A percentile compares a stretch with the other conserved stretches of the same genome.
These are phyloP conservation scores for Ascochyta fabae DNA, from an alignment of 2,329 filamentous ascomycete species.

Conservation along the genomic window DNA sequence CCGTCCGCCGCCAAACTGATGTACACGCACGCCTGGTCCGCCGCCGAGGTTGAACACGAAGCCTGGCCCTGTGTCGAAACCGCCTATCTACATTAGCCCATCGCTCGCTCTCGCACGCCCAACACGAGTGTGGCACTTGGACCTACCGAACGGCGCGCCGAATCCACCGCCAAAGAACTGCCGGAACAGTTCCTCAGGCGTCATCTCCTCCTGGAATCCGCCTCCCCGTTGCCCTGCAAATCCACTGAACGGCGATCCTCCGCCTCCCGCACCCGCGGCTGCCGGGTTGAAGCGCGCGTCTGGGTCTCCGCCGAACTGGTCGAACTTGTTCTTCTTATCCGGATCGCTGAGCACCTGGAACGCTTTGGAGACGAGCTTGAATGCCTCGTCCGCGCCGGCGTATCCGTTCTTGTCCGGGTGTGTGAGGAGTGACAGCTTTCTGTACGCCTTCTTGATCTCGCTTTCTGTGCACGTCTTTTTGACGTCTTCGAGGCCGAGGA, in stretches of 20 bases:
- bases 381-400: constrained; percentile 93
- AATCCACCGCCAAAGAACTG: constrained; percentile 87
- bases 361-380: constrained; percentile 95
- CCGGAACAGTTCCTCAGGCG: constrained; percentile 94
- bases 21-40: constrained; percentile 88
- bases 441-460: constrained; percentile 97
- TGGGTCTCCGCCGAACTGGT: constrained; percentile 89
- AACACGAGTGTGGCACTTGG: constrained; percentile 11
- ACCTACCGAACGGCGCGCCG: constrained; percentile 71
- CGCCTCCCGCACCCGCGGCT: constrained; percentile 53
- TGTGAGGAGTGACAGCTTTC: constrained; percentile 90
- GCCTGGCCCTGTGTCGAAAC: constrained; percentile 79
- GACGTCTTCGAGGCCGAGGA: constrained; percentile 74
- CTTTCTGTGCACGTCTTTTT: constrained; percentile 72
- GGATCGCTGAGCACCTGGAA: constrained; percentile 93
- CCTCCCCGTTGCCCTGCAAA: constrained; percentile 63
- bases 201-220: constrained; percentile 89
- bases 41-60: constrained; percentile 97
- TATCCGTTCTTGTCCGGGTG: constrained; percentile 99
- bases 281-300: constrained; percentile 80
- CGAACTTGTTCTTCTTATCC: constrained; percentile 89
- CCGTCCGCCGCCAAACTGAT: constrained; percentile 86
- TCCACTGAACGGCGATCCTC: constrained; percentile 67
- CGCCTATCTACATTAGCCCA: constrained; percentile 48
- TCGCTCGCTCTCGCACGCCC: constrained; percentile 9